These are phyloP conservation scores for Stenogyne calaminthoides DNA, from an alignment of 305 asterid species.

Conservation along the genomic window DNA sequence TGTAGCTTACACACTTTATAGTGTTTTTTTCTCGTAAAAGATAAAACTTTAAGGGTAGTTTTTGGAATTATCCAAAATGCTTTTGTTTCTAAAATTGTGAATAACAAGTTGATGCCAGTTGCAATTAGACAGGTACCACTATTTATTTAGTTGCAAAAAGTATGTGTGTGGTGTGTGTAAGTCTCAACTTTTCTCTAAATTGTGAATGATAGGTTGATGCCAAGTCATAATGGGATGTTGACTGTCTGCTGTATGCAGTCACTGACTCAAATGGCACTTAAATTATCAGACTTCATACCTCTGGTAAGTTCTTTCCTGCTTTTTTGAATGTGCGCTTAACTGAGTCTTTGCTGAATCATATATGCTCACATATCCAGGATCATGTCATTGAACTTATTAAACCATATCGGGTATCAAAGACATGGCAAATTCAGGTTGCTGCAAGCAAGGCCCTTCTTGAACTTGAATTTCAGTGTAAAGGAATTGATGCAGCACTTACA, in stretches of 20 bases:
- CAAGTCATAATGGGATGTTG: slow-evolving; percentile 94
- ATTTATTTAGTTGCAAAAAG: slow-evolving; percentile 10
- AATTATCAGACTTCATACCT: slow-evolving; percentile 84
- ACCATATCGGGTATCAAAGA: slow-evolving; percentile 63
- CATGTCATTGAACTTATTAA: slow-evolving; percentile 63
- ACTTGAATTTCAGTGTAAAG: slow-evolving; percentile 83
- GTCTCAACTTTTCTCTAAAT: slow-evolving; percentile 22
- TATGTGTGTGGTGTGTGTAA: slow-evolving; percentile 4
- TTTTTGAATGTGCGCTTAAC: slow-evolving; percentile 19
- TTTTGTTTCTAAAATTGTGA: background rate
- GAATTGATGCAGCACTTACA: slow-evolving; percentile 76
- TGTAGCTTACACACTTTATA: background rate
- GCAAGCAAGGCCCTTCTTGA: slow-evolving; percentile 89
- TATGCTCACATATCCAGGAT: slow-evolving; percentile 57
- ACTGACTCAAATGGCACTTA: slow-evolving; percentile 82
- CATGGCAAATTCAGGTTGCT: slow-evolving; percentile 81
- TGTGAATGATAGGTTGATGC: slow-evolving; percentile 77
- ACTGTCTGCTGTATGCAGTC: slow-evolving; percentile 85
- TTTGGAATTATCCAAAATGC: background rate
- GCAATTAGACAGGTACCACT: slow-evolving; percentile 70
- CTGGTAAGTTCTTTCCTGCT: slow-evolving; percentile 58
- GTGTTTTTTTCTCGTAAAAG: background rate
- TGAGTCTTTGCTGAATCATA: slow-evolving; percentile 36
- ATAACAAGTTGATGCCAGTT: slow-evolving; percentile 18
- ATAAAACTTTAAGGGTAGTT: background rate